Evolutionary conservation across 306 rosid genomes (phyloP).

Genomic region (Abrus precatorius): DNA sequence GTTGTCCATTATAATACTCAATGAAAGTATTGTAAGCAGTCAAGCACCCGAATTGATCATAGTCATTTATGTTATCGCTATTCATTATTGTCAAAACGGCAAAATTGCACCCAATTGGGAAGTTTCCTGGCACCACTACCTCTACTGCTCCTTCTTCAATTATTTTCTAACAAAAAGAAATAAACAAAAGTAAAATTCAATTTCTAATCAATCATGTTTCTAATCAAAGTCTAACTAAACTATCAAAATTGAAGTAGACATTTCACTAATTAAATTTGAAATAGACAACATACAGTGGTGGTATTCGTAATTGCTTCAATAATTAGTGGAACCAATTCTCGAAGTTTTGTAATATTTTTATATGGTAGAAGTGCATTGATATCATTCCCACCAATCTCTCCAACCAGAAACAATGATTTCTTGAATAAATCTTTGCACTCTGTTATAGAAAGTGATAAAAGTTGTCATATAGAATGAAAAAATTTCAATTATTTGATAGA

Average conservation of each 20-base stretch:
- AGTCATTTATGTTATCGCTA: neutral
- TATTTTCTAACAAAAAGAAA: neutral
- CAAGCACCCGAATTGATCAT: neutral
- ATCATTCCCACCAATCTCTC: neutral
- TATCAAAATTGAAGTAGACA: too few species aligned
- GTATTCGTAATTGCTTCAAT: neutral
- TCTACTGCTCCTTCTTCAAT: neutral
- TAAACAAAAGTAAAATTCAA: neutral
- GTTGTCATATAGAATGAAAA: neutral
- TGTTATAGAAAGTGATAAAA: neutral
- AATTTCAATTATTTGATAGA: neutral
- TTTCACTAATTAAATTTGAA: neutral
- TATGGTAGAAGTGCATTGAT: neutral
- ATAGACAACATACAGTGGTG: neutral
- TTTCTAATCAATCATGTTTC: neutral
- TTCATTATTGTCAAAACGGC: neutral
- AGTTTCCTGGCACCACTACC: neutral
- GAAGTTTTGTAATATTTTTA: neutral
- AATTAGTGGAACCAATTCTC: neutral
- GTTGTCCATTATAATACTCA: neutral
- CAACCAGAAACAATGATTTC: neutral
- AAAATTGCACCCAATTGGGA: neutral
- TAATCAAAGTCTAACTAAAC: too few species aligned
- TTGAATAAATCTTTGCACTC: neutral
- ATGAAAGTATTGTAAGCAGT: neutral